Conservation (phyloP, 805 yeast species). For the Ogataea neopini region DNA sequence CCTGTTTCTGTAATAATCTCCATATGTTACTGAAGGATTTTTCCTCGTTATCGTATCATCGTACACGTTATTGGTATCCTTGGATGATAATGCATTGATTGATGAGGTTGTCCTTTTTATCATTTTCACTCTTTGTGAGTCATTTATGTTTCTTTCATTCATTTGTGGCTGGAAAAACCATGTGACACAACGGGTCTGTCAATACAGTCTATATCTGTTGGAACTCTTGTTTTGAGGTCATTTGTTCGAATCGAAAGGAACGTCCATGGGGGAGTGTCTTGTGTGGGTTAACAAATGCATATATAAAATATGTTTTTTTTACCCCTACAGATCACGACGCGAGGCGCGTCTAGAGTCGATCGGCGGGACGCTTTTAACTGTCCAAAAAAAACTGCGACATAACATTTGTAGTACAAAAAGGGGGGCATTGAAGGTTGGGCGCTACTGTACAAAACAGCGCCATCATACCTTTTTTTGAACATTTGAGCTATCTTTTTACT, state of each 20-base stretch:
- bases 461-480: background rate
- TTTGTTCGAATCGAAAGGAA: background rate
- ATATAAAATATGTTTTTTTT: background rate
- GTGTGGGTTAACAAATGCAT: background rate
- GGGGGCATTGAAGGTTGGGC: background rate
- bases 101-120: conserved; percentile 1
- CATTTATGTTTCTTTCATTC: conserved; percentile 1
- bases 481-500: too few relatives aligned
- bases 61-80: background rate
- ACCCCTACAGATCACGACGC: conserved; percentile 1
- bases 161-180: background rate
- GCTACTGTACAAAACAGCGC: background rate
- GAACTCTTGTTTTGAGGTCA: background rate
- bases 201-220: background rate
- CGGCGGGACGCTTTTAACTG: background rate
- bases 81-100: background rate
- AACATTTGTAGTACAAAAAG: background rate
- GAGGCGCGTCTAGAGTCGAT: background rate
- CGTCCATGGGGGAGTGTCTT: background rate
- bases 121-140: conserved; percentile 1
- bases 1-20: conserved; percentile 1
- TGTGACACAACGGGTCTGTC: background rate
- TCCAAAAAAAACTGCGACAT: background rate
- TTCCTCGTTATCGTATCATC: conserved; percentile 1
- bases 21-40: background rate